Percentiles rank a stretch among this genome's conserved stretches.
These are phyloP conservation scores for Lecanosticta acicola DNA, from an alignment of 2,329 filamentous ascomycete species.

Conservation along the genomic window DNA sequence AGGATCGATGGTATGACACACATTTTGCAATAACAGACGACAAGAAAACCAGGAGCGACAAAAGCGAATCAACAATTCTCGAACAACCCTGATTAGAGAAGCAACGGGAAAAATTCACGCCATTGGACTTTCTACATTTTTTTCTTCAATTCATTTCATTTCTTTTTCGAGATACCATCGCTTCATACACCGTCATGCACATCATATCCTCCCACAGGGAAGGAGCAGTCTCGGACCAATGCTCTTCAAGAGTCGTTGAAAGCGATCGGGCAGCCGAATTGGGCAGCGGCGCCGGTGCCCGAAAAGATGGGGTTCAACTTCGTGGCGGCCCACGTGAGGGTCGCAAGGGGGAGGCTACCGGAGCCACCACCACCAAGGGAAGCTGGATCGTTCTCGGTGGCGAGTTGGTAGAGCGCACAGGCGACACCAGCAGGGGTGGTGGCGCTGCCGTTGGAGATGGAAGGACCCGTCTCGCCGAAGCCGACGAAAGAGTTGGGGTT, in stretches of 20 bases:
- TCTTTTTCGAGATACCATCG: no score
- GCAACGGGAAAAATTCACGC: no score
- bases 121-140: no score
- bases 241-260: conserved; percentile 7
- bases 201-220: no score
- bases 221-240: no score
- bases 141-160: no score
- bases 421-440: conserved; percentile 24
- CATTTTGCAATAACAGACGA: no score
- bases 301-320: conserved; percentile 16
- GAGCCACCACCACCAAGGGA: conserved; percentile 13
- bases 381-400: conserved; percentile 25
- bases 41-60: no score
- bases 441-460: conserved; percentile 33
- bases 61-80: no score
- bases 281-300: conserved; percentile 4
- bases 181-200: no score
- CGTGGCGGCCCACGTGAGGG: conserved; percentile 10
- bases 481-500: conserved; percentile 29
- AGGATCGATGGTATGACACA: no score
- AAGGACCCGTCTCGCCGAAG: conserved; percentile 31
- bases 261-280: conserved; percentile 9
- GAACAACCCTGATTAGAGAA: no score
- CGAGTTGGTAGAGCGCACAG: conserved; percentile 42
- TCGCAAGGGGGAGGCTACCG: conserved; percentile 2